Base-by-base conservation (phyloP, 164 flowering plant genomes). In the Magnolia officinalis region DNA sequence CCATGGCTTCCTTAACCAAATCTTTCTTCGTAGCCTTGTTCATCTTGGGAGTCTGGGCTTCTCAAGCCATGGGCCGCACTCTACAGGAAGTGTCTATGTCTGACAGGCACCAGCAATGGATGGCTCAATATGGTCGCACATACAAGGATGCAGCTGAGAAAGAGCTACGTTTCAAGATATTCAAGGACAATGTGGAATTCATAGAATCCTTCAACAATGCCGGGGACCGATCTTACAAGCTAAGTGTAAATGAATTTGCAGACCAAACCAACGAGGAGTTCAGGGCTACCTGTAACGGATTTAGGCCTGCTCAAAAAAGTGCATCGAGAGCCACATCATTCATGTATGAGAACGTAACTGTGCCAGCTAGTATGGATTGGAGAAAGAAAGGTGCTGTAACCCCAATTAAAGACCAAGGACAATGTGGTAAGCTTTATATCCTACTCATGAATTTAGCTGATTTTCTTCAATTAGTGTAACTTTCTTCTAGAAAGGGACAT, bases 71-170 rank as follows among this genome's bases (percentile, higher is more conserved):
- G 58, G 6, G 51, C 16, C 58, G 76, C 21, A n/a, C 55, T 18
- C 70, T 74, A 8, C 55, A 64, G 8, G 73, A 55, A 5, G 11
- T 20, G 8, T 24, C 78, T 37, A 76, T 74, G 77, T 6, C 14
- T 0, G 77, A 73, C 45, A 80, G 89, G 82, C 87, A 83, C 52
- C 75, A 85, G 21, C 50, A 45, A 13, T 91, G 97, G n/a, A 24
- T 66, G 31, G 69, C 29, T 24, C 9, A 1, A 66, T 20, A 21
- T 11, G 26, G 16, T 13, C 26, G 69, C 13, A 26, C 29, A 4
- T 66, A 66, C 69, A 66, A 66, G 29, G 69, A 66, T 26, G 26
- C 26, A 66, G 31, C 26, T 4, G 69, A 66, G 69, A 66, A 66
- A 23, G 69, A 66, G 21, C 31, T 8, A 9, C 69, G 69, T 66